Base-by-base conservation (phyloP, 1,284 basidiomycete genomes). In the Polyporus tsugae region DNA sequence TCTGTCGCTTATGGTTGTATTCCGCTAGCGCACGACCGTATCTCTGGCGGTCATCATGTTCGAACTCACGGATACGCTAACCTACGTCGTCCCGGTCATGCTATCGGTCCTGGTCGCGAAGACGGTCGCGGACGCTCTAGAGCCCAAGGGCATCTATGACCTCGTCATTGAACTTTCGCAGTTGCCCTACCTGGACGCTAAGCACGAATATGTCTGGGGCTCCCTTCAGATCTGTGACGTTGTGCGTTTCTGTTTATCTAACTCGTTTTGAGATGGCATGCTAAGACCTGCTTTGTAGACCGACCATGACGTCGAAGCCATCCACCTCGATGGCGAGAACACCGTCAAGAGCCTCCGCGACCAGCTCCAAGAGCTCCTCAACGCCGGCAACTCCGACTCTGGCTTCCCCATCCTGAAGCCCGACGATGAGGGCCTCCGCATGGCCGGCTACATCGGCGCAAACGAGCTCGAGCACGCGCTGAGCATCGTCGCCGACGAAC, bases 71-170 rank as follows among this genome's bases (percentile, higher is more conserved):
- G 94, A 96, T 71, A 96, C 95, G 1, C 82, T 99, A 71, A 96
- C 95, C 4, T 98, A 99, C 79, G 93, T 90, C n/a, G 93, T 97
- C 0, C 97, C 97, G 1, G 91, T 98, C 72, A 98, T 98, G 94
- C 80, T 99, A 57, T 84, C 91, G 7, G 89, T 99, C 6, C 86
- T 99, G 38, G 92, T 97, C 7, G 96, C 97, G 36, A 98, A 98
- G 84, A 97, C 96, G 0, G 90, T 95, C 3, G 95, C 94, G 17
- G 96, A 98, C 79, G 93, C 92, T 6, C 82, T 99, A 74, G 95
- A 98, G 79, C 94, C 94, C 25, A 97, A 97, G 79, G 95, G 95
- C 13, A 97, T 98, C 65, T 98, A 98, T 77, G 97, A 99, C 78
- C 87, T 98, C 39, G 95, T 96, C 67, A 99, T 99, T 68, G 95